Evolutionary conservation across 139 green algal species (phyloP).

Genomic region (Volvox reticuliferus): DNA sequence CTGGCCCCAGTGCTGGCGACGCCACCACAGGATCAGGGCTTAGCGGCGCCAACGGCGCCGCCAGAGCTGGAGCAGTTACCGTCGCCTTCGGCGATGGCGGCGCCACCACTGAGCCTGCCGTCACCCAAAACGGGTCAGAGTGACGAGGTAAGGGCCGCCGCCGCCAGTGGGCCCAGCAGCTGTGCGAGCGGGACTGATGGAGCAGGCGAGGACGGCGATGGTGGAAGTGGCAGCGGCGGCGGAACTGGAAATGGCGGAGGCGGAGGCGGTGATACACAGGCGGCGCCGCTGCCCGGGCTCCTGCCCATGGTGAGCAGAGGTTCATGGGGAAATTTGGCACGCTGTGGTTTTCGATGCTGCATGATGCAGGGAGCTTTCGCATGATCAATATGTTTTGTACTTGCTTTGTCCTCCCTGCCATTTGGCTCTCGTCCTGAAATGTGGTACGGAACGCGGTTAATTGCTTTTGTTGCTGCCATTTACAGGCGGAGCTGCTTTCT

Average conservation of each 20-base stretch:
- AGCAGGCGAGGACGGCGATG: not conserved
- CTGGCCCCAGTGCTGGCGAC: not conserved
- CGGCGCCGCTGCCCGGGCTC: not conserved
- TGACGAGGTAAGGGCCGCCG: not conserved
- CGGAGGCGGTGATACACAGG: not conserved
- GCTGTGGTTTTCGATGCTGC: no score
- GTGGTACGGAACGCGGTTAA: no score
- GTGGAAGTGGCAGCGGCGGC: not conserved
- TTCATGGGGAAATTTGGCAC: not conserved
- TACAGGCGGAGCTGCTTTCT: constrained; percentile 5
- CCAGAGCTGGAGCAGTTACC: not conserved
- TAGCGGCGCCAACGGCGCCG: not conserved
- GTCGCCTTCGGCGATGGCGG: not conserved
- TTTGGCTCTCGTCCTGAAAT: no score
- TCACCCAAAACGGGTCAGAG: not conserved
- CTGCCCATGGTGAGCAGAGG: not conserved
- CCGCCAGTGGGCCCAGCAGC: not conserved
- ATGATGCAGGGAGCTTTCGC: no score
- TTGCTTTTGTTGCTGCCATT: not conserved
- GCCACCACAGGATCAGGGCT: no score
- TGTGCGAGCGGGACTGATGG: not conserved
- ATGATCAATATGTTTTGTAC: no score
- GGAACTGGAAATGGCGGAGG: not conserved
- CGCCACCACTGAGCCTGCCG: not conserved
- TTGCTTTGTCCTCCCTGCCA: no score